Evolutionary conservation across 108 stramenopile species (phyloP), one percentile per base, ranked within the genome.

Genomic region (Conticribra guillardii): DNA sequence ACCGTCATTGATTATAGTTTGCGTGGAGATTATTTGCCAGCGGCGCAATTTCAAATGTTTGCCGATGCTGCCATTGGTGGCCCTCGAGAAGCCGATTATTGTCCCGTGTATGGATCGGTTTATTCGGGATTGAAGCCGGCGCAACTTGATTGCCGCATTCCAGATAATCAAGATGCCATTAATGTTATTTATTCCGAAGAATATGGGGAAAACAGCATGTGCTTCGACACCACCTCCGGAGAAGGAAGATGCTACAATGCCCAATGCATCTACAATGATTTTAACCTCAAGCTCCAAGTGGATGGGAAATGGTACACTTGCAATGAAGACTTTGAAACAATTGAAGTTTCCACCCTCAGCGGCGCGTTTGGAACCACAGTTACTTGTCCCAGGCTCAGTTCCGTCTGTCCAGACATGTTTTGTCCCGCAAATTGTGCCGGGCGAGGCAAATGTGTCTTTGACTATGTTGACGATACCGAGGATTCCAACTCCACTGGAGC

Each of bases 371-470:
- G 71, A 44, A 70, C 74, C 51, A 80, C 79, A 0, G 55, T 79
- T 16, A 79, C 77, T 3, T 79, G 77, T 53, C 75, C 75, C 11
- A 84, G 90, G 29, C 60, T 94, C 15, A 79, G 77, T 54, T 61
- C 77, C 27, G 89, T 79, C 16, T 94, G 93, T 67, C 93, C 93
- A 0, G 89, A 94, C 49, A 79, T 94, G 48, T 94, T 91, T 46
- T 94, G 93, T 65, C 93, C 90, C 14, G 86, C 74, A 54, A 84
- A 83, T 49, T 94, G 93, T 63, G 88, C 90, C 23, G 93, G 93
- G 34, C 82, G 89, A 34, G 93, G 93, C 23, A 54, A 76, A 26
- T 92, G 93, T 52, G 73, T 92, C 68, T 94, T 82, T 44, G 67
- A 70, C 44, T 75, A 78, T 19, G 68, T 52, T 1, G 45, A 61